phyloP scores from a whole-genome alignment of 495 filamentous ascomycete species.

The Xanthoparmelia taractica region DNA sequence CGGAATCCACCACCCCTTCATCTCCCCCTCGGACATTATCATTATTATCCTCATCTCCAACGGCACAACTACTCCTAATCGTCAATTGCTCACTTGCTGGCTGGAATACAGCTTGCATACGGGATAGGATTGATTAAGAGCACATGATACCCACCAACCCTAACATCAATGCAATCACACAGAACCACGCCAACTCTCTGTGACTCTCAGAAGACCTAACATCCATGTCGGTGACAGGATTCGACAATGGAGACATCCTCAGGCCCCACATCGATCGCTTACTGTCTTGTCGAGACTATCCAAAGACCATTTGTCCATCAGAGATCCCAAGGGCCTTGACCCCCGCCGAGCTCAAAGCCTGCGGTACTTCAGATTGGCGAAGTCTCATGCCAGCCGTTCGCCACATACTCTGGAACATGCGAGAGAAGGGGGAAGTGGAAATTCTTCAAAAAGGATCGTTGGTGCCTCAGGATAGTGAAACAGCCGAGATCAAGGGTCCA shows the following conservation, averaged over 20 bases:
- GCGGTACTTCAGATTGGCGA: conserved; percentile 34
- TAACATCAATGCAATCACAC: not conserved
- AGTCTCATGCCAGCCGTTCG: conserved; percentile 39
- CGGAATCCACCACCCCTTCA: not conserved
- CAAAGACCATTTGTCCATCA: conserved; percentile 47
- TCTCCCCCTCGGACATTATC: not conserved
- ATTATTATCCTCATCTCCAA: no score
- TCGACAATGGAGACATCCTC: not conserved
- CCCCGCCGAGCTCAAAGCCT: conserved; percentile 27
- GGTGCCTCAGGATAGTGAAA: conserved; percentile 24
- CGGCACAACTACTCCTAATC: not conserved
- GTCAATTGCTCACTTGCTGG: not conserved
- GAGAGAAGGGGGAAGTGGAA: conserved; percentile 35
- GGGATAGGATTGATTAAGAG: not conserved
- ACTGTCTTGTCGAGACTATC: conserved; percentile 25
- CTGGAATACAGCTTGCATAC: not conserved
- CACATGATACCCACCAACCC: conserved; percentile 2
- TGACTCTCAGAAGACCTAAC: not conserved
- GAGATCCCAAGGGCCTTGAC: conserved; percentile 40
- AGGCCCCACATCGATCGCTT: conserved; percentile 6
- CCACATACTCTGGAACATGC: conserved; percentile 31
- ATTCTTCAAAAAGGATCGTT: conserved; percentile 41
- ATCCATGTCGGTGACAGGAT: not conserved
- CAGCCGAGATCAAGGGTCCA: conserved; percentile 35
- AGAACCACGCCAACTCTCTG: not conserved